Base-by-base conservation (phyloP, 1,284 basidiomycete genomes). In the Marasmius fiardii region DNA sequence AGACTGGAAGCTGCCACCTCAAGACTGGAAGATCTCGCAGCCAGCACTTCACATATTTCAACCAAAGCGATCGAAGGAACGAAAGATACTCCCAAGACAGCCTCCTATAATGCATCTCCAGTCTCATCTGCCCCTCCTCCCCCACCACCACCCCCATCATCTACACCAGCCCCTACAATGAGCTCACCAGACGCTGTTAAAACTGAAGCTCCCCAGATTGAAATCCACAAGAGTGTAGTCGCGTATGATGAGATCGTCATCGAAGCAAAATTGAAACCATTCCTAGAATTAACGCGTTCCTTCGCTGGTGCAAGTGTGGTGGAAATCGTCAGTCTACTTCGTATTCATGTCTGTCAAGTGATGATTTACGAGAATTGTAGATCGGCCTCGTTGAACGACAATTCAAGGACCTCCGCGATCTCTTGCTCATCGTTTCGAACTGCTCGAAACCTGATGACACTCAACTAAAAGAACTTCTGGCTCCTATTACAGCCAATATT, bases 1-100 rank as follows among this genome's bases (percentile, higher is more conserved):
- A 92, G 92, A 60, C 81, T 93, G 53, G 91, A 96, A 79, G 96
- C 97, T 45, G 93, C 94, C 2, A 95, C 95, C 7, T 94, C 93
- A 51, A 86, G 96, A 53, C 84, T 99, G 26, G 96, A 99, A 73
- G 96, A 99, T 68, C 80, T 98, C 58, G 91, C 89, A 53, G 71
- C 79, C 57, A 75, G 77, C 43, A 62, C 8, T 60, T 52, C 53
- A 50, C 26, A 34, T 16, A n/a, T n/a, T n/a, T n/a, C n/a, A n/a
- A n/a, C n/a, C n/a, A 37, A 43, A 65, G 45, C 63, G 64, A 31
- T 66, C 68, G 26, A 49, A 26, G 20, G 44, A 57, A 62, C 50
- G 67, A 12, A 64, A 69, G 59, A 64, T 63, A 55, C 67, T 21
- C 64, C 79, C 18, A 69, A n/a, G n/a, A n/a, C n/a, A n/a, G n/a